Base-by-base conservation (phyloP, 2,329 filamentous ascomycete genomes). In the Fragosphaeria purpurea region DNA sequence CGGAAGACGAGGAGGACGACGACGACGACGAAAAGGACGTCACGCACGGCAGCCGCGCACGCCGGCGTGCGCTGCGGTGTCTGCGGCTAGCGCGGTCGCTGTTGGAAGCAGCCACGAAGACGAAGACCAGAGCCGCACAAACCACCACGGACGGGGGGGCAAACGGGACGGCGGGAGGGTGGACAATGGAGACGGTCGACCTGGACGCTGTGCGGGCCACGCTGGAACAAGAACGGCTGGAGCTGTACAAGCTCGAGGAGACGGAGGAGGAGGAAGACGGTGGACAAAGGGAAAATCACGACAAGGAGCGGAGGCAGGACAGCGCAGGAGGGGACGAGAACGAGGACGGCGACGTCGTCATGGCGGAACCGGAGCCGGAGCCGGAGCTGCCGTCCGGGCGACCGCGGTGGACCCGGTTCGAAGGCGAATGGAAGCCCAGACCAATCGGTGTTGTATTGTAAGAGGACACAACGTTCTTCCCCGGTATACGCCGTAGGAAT, bases 391-490 rank as follows among this genome's bases (percentile, higher is more conserved):
- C 58, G n/a, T 56, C 58, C 10, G 60, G 60, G 42, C 66, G 67
- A 5, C 62, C 62, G 47, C 67, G 68, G 31, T 82, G 79, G 78
- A 65, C 67, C 30, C 65, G 66, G 51, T 76, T 73, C 56, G 63
- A 74, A 46, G 76, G 75, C 7, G 60, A 66, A 3, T 82, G 79
- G 79, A 72, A 70, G 52, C 70, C 77, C 8, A 78, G 74, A 57
- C 78, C 79, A 0, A 81, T 82, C 57, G 79, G 79, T 5, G 66
- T 75, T 48, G 69, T 74, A 7, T 80, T 59, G 66, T 12, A 22
- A 22, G 22, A 22, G 22, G 3, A 22, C 22, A 3, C 22, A 22
- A 22, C 22, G 22, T 22, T 22, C 22, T 22, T 22, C 22, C 22
- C 22, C 3, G 2, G 22, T 22, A 22, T 22, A 22, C 22, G 22